Evolutionary conservation across 2,329 filamentous ascomycete species (phyloP), one percentile per base, ranked within the genome.

Genomic region (Beauveria asiatica): DNA sequence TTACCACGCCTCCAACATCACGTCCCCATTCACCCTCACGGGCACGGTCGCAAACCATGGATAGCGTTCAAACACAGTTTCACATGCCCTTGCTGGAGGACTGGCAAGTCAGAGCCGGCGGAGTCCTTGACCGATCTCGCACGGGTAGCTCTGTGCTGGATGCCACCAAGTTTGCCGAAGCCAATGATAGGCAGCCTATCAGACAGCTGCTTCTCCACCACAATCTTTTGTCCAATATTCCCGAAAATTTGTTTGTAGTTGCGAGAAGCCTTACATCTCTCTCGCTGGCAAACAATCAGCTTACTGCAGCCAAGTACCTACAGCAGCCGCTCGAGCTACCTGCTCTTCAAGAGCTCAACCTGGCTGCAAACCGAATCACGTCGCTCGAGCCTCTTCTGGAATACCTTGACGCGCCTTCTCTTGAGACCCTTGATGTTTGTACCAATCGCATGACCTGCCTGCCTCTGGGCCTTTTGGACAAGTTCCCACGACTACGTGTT

Each of bases 371-470:
- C 70, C 86, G 86, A 50, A 83, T 97, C 62, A 85, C 83, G 0
- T 84, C 84, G 3, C 75, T 97, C 10, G 79, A 82, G 1, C 83
- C 87, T 0, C 74, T 97, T 17, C 80, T 84, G 3, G 74, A 78
- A 5, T 77, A 84, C 64, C 80, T 97, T 5, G 79, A 81, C n/a
- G 91, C 92, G 0, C 91, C 92, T 0, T 78, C 75, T 7, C 80
- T 97, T 7, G 83, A 87, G 58, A 88, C 88, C 65, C 78, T 97
- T 1, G 90, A 97, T 68, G 79, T 95, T 8, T 91, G 88, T 25
- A 83, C 88, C 64, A 97, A 97, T 70, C 85, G 88, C n/a, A 75
- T 97, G 33, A 82, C 84, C 1, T 80, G 81, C 0, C 77, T 97
- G 0, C 90, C 92, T 0, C 65, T 70, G 3, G 71, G 70, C 25